Percentiles rank a stretch among this genome's conserved stretches.
Conservation (phyloP, 1,284 basidiomycete genomes). For the Meripilus lineatus region DNA sequence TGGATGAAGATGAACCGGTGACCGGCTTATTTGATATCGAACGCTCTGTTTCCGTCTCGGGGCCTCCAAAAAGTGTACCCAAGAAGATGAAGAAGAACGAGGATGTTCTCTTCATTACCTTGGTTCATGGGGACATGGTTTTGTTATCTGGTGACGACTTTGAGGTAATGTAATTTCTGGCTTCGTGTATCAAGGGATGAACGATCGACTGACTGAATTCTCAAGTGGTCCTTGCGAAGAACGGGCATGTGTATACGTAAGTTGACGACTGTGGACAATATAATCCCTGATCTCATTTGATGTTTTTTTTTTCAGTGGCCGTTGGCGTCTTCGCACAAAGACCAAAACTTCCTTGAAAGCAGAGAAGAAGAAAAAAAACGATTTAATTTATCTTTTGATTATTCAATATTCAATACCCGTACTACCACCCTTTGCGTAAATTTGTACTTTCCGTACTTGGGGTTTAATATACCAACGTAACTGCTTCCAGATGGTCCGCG, state of each 20-base stretch:
- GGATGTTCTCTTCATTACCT: conserved; percentile 35
- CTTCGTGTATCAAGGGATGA: background rate
- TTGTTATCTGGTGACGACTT: conserved; percentile 47
- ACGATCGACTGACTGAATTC: background rate
- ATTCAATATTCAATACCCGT: too few relatives aligned
- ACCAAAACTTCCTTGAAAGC: too few relatives aligned
- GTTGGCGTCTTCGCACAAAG: too few relatives aligned
- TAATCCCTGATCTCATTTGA: too few relatives aligned
- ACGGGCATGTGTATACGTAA: conserved; percentile 15
- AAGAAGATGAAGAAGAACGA: conserved; percentile 2
- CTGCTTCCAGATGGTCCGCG: too few relatives aligned
- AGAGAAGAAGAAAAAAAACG: too few relatives aligned
- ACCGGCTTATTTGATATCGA: background rate
- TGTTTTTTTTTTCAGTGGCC: too few relatives aligned
- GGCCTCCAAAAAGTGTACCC: background rate
- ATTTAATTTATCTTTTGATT: too few relatives aligned
- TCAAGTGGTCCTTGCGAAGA: conserved; percentile 12
- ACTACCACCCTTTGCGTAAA: too few relatives aligned
- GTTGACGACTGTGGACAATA: too few relatives aligned
- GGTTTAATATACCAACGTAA: too few relatives aligned
- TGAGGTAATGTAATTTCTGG: conserved; percentile 33
- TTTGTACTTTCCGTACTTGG: too few relatives aligned
- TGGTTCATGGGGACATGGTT: conserved; percentile 55
- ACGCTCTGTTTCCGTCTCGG: background rate
- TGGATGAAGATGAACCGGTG: background rate